A percentile compares a stretch with the other conserved stretches of the same genome.
These are phyloP conservation scores for Dioscorea alata DNA, from an alignment of 106 monocot genomes.

Conservation along the genomic window DNA sequence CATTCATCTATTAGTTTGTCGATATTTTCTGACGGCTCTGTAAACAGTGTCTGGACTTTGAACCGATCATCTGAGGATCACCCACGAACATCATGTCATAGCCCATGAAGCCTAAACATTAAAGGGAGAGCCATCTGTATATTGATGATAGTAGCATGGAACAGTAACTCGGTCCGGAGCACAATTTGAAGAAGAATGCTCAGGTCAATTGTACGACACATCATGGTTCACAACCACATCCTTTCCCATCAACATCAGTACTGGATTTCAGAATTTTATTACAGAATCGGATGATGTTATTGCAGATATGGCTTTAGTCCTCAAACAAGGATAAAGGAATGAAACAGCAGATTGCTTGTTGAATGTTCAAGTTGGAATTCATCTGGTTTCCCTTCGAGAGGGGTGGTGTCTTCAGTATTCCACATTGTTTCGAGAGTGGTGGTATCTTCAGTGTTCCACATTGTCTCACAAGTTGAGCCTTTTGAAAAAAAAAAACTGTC, in stretches of 20 bases:
- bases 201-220: neutral
- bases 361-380: slow-evolving; percentile 12
- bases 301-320: neutral
- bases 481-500: slow-evolving; percentile 13
- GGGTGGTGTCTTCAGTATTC: neutral
- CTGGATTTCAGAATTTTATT: slow-evolving; percentile 17
- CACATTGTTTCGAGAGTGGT: no score
- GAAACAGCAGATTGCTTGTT: slow-evolving; percentile 6
- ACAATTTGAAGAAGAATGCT: neutral
- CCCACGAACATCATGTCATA: neutral
- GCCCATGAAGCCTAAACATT: neutral
- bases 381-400: neutral
- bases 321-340: slow-evolving; percentile 14
- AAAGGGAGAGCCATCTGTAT: neutral
- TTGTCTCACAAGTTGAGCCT: slow-evolving; percentile 6
- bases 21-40: no score
- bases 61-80: no score
- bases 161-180: neutral
- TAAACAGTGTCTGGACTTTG: no score
- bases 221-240: slow-evolving; percentile 46
- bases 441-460: no score
- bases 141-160: neutral
- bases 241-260: slow-evolving; percentile 75
- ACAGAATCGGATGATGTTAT: neutral
- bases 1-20: no score